Conservation (phyloP, 495 filamentous ascomycete genomes). For the Pseudoneurospora amorphoporcata region DNA sequence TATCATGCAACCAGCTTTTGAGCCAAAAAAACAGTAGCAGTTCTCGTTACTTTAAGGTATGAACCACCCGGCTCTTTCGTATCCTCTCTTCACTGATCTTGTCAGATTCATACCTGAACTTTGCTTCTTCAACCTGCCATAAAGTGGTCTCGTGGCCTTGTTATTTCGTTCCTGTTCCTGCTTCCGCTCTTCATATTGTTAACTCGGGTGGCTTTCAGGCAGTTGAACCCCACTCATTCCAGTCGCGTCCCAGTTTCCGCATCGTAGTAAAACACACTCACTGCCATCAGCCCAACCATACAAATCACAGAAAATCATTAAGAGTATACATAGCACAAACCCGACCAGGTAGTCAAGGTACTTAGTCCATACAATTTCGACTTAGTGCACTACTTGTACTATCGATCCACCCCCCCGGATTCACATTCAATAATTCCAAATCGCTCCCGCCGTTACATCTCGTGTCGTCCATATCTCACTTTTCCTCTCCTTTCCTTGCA, state of each 20-base stretch:
- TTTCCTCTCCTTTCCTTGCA: neutral
- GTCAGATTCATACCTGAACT: neutral
- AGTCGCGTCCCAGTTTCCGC: neutral
- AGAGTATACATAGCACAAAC: neutral
- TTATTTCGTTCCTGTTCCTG: neutral
- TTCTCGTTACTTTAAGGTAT: neutral
- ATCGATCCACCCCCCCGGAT: neutral
- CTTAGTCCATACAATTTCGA: neutral
- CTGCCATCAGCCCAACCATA: neutral
- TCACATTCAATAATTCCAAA: neutral
- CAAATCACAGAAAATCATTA: neutral
- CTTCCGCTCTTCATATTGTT: neutral
- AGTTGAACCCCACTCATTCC: neutral
- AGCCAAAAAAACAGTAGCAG: neutral
- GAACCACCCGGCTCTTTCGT: neutral
- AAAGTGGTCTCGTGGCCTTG: neutral
- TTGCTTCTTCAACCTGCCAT: neutral
- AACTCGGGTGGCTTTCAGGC: neutral
- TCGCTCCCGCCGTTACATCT: neutral
- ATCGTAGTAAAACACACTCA: neutral
- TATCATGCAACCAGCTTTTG: neutral
- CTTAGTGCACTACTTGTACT: neutral
- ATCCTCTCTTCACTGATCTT: neutral
- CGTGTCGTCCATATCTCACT: neutral
- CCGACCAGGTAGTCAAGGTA: neutral